Conservation (phyloP, 192 early-diverging fungal species). For the Tieghemiomyces parasiticus region DNA sequence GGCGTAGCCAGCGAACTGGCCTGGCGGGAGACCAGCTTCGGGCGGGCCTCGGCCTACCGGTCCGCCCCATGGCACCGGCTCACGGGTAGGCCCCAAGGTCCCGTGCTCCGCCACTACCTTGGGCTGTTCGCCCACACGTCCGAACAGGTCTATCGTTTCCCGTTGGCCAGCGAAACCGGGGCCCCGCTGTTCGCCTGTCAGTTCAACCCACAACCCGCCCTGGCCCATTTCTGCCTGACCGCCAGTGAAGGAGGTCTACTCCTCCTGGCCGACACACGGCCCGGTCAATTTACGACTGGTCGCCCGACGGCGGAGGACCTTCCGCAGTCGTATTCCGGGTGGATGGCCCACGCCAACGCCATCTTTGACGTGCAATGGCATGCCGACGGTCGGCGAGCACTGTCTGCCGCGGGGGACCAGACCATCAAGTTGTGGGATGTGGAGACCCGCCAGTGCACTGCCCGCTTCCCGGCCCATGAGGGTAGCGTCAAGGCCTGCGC, state of each 20-base stretch:
- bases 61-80: too few species aligned
- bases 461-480: slow-evolving; percentile 44
- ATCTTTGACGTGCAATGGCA: slow-evolving; percentile 76
- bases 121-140: not conserved
- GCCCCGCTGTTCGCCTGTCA: slow-evolving; percentile 2
- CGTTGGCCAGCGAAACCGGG: not conserved
- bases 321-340: not conserved
- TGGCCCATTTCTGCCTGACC: not conserved
- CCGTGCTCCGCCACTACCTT: not conserved
- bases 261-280: not conserved
- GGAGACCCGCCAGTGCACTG: slow-evolving; percentile 34
- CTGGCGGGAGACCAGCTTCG: too few species aligned
- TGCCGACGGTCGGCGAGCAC: slow-evolving; percentile 41
- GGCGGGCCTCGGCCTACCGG: too few species aligned
- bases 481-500: slow-evolving; percentile 57
- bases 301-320: not conserved
- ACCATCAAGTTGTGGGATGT: slow-evolving; percentile 61
- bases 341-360: slow-evolving; percentile 57
- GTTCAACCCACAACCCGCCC: not conserved
- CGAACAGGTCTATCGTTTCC: not conserved
- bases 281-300: too few species aligned
- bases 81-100: too few species aligned
- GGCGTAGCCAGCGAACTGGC: too few species aligned
- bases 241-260: not conserved
- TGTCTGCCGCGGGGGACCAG: slow-evolving; percentile 66